Percentiles rank a stretch among this genome's conserved stretches.
These are phyloP conservation scores for Neurospora africana DNA, from an alignment of 495 filamentous ascomycete genomes.

Conservation along the genomic window DNA sequence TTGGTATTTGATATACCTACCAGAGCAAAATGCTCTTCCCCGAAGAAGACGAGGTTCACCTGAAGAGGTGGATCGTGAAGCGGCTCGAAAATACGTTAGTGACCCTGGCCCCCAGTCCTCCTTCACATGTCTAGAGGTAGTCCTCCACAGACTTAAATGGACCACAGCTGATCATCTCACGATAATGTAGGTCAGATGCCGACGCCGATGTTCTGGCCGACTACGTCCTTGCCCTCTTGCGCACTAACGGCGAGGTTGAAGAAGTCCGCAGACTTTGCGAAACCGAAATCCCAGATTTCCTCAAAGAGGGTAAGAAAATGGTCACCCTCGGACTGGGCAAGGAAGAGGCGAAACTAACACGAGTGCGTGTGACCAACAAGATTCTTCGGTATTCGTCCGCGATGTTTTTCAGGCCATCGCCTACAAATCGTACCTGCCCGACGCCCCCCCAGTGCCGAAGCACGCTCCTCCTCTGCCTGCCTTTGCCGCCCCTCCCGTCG, in stretches of 20 bases:
- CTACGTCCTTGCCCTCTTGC: constrained; percentile 85
- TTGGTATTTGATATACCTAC: not conserved
- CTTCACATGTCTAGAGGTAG: not conserved
- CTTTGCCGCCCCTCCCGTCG: constrained; percentile 12
- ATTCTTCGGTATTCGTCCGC: constrained; percentile 67
- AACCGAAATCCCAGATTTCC: constrained; percentile 75
- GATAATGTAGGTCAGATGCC: constrained; percentile 66
- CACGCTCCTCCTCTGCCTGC: constrained; percentile 11
- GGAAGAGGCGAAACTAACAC: not conserved
- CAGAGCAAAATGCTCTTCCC: constrained; percentile 57
- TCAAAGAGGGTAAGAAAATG: constrained; percentile 60
- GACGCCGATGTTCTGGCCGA: constrained; percentile 93
- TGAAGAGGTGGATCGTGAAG: constrained; percentile 86
- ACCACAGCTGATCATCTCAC: not conserved
- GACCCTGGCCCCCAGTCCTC: not conserved
- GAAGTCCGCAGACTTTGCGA: constrained; percentile 64
- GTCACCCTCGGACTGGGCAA: not conserved
- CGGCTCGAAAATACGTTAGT: constrained; percentile 83
- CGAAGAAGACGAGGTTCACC: constrained; percentile 58
- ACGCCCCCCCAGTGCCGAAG: constrained; percentile 34
- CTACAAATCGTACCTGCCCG: constrained; percentile 51
- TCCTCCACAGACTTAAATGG: not conserved
- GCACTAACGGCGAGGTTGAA: constrained; percentile 65
- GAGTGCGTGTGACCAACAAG: constrained; percentile 27
- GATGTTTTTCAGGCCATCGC: constrained; percentile 70